Evolutionary conservation across 2,329 filamentous ascomycete species (phyloP).

Genomic region (Hypoxylon rubiginosum): DNA sequence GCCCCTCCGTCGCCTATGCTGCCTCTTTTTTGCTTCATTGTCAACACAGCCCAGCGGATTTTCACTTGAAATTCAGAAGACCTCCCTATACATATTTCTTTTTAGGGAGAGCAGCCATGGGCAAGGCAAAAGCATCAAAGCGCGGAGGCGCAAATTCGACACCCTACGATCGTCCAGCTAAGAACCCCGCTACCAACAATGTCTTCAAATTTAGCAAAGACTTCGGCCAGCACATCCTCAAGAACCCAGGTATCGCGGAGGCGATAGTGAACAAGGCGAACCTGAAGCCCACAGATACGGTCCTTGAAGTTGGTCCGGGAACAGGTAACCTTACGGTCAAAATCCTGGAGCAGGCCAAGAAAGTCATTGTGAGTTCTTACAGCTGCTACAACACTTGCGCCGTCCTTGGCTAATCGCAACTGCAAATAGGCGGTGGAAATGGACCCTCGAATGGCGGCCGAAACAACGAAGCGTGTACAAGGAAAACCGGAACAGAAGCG

Average conservation of each 20-base stretch:
- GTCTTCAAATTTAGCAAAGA: conserved; percentile 96
- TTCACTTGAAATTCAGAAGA: background rate
- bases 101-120: conserved; percentile 50
- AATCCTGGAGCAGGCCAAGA: conserved; percentile 89
- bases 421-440: conserved; percentile 79
- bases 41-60: conserved; percentile 17
- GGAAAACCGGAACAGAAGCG: conserved; percentile 87
- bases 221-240: conserved; percentile 89
- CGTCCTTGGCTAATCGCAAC: conserved; percentile 60
- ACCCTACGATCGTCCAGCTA: conserved; percentile 59
- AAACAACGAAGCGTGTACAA: conserved; percentile 94
- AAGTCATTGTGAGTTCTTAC: conserved; percentile 63
- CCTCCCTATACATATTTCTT: background rate
- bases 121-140: conserved; percentile 57
- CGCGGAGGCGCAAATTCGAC: conserved; percentile 51
- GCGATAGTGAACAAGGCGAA: conserved; percentile 83
- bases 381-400: conserved; percentile 56
- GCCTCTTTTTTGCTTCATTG: conserved; percentile 25
- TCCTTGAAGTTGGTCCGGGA: conserved; percentile 88
- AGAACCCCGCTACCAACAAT: conserved; percentile 71
- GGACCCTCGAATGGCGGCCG: conserved; percentile 96
- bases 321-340: conserved; percentile 88
- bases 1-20: conserved; percentile 16
- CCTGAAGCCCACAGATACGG: conserved; percentile 89
- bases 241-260: conserved; percentile 84